phyloP scores from a whole-genome alignment of 148 eudicot species.

The Rhododendron henanense region DNA sequence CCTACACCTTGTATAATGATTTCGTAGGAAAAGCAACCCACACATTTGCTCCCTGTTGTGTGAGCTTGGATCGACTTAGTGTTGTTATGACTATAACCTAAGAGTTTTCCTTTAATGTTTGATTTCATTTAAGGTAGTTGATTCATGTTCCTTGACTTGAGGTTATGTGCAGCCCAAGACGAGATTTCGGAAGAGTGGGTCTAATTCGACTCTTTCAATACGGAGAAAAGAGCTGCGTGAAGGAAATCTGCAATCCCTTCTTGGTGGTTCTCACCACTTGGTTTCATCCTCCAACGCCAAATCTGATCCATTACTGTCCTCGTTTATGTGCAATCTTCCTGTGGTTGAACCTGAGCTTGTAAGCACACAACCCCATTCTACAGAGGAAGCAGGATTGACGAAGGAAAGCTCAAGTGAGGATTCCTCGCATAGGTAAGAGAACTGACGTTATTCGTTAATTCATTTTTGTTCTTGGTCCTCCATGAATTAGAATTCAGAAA shows the following conservation, averaged over 20 bases:
- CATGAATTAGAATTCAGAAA: too few relatives aligned
- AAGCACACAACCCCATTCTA: constrained; percentile 34
- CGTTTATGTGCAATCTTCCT: constrained; percentile 61
- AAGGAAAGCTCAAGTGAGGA: constrained; percentile 26
- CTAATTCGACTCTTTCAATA: constrained; percentile 51
- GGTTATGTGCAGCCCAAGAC: constrained; percentile 73
- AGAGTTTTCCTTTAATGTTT: not conserved
- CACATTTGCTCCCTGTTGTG: too few relatives aligned
- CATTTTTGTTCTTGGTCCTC: not conserved
- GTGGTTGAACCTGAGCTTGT: constrained; percentile 23
- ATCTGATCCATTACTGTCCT: constrained; percentile 75
- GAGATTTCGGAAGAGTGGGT: constrained; percentile 52
- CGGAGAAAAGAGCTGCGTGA: constrained; percentile 65
- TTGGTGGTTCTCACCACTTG: constrained; percentile 44
- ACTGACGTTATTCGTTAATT: not conserved
- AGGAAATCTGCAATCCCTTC: constrained; percentile 57
- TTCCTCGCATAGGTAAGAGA: constrained; percentile 47
- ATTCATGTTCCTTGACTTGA: constrained; percentile 47
- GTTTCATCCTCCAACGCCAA: constrained; percentile 55
- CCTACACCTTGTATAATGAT: not conserved
- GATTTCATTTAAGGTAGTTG: too few relatives aligned
- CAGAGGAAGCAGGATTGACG: constrained; percentile 29
- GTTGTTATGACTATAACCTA: too few relatives aligned
- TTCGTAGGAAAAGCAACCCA: not conserved
- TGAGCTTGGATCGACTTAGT: too few relatives aligned